Evolutionary conservation across 305 asterid genomes (phyloP).

Genomic region (Petunia hybrid): DNA sequence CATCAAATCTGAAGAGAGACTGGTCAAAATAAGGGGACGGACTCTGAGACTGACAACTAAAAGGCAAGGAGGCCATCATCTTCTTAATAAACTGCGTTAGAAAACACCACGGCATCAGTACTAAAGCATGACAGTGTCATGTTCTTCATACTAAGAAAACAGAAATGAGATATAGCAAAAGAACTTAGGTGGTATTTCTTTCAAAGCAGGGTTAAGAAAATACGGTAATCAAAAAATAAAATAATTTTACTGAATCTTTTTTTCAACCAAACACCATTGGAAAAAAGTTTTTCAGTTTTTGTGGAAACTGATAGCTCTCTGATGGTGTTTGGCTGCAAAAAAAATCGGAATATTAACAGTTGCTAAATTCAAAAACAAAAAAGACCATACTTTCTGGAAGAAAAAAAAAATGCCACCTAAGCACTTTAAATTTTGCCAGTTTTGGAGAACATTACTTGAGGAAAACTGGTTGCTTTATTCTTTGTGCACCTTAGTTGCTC

Average conservation of each 20-base stretch:
- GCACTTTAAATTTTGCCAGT: background rate
- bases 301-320: background rate
- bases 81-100: constrained; percentile 83
- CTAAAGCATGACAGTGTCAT: background rate
- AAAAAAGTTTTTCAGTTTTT: background rate
- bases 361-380: background rate
- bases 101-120: constrained; percentile 23
- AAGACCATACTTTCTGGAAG: background rate
- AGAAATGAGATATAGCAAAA: constrained; percentile 25
- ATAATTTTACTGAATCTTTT: background rate
- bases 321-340: background rate
- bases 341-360: too few relatives aligned
- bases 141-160: background rate
- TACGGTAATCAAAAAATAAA: background rate
- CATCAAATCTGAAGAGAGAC: constrained; percentile 90
- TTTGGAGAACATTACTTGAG: constrained; percentile 65
- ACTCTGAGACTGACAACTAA: constrained; percentile 85
- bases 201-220: constrained; percentile 9
- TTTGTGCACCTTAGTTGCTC: constrained; percentile 76
- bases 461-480: constrained; percentile 74
- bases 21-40: constrained; percentile 97
- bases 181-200: background rate
- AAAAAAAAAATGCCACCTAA: background rate
- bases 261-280: background rate
- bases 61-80: constrained; percentile 76